A percentile compares a stretch with the other conserved stretches of the same genome.
phyloP scores from a whole-genome alignment of 73 alveolate genomes.

The Stentor roeselii region DNA sequence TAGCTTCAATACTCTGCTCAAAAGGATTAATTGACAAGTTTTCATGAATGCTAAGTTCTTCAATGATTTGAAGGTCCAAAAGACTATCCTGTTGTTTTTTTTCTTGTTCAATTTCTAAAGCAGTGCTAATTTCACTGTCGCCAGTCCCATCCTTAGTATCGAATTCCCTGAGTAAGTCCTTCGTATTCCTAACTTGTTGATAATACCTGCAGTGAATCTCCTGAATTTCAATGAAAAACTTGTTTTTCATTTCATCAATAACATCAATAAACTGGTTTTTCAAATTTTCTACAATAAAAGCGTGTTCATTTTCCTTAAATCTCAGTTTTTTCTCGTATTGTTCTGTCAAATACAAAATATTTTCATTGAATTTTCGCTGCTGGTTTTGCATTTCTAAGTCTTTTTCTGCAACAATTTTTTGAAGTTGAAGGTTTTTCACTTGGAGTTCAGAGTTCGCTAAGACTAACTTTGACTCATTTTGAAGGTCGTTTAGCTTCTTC shows the following conservation, averaged over 20 bases:
- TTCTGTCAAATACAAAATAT: background rate
- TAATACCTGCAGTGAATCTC: background rate
- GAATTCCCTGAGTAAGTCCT: background rate
- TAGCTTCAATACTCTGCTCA: background rate
- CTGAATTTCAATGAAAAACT: background rate
- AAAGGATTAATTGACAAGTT: too few relatives aligned
- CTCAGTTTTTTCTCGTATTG: background rate
- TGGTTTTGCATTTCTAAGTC: background rate
- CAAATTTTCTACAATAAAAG: background rate
- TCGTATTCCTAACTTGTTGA: background rate
- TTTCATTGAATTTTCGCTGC: background rate
- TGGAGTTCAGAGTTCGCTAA: background rate
- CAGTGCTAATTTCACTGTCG: background rate
- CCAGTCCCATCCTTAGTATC: background rate
- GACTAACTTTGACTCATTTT: background rate
- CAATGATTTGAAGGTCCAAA: background rate
- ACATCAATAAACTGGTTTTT: background rate
- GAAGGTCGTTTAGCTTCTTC: background rate
- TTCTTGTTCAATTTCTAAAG: background rate
- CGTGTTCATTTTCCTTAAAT: background rate
- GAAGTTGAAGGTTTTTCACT: background rate
- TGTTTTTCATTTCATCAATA: background rate
- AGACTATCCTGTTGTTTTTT: background rate
- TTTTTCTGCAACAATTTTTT: background rate
- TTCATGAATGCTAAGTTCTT: background rate